phyloP scores from a whole-genome alignment of 1,284 basidiomycete genomes.

The Entoloma clypeatum region DNA sequence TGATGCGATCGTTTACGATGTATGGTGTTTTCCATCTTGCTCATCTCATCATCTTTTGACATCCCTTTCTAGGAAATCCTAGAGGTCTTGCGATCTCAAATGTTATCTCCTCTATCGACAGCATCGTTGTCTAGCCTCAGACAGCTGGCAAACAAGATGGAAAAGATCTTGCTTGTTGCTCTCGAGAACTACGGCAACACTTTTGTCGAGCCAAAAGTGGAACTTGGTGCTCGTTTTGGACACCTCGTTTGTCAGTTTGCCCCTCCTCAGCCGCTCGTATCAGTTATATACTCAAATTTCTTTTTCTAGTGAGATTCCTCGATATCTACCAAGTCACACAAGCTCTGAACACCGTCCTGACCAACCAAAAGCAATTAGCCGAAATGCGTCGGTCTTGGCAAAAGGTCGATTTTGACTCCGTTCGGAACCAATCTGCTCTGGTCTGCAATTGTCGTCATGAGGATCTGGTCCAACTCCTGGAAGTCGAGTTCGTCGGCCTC shows the following conservation, averaged over 20 bases:
- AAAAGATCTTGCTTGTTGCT: conserved; percentile 78
- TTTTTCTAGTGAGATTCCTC: conserved; percentile 69
- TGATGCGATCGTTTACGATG: conserved; percentile 85
- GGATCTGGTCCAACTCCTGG: conserved; percentile 77
- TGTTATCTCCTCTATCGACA: conserved; percentile 72
- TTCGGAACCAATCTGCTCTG: conserved; percentile 84
- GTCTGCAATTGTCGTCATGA: conserved; percentile 90
- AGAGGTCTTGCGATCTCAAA: conserved; percentile 77
- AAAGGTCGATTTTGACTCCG: conserved; percentile 84
- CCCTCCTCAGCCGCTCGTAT: conserved; percentile 13
- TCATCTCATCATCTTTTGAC: conserved; percentile 7
- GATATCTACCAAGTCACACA: conserved; percentile 89
- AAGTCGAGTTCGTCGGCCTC: conserved; percentile 78
- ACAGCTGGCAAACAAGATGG: conserved; percentile 86
- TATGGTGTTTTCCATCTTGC: conserved; percentile 37
- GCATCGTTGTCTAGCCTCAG: conserved; percentile 66
- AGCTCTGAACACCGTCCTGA: conserved; percentile 78
- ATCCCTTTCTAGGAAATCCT: conserved; percentile 69
- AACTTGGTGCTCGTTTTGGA: conserved; percentile 82
- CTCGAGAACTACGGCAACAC: conserved; percentile 80
- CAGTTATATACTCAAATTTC: conserved; percentile 12
- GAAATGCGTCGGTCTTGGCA: conserved; percentile 86
- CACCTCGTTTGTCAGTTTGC: conserved; percentile 71
- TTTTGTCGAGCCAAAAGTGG: conserved; percentile 88
- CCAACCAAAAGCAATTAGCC: conserved; percentile 76